Percentiles rank a stretch among this genome's conserved stretches.
These are phyloP conservation scores for Pseudevernia furfuracea DNA, from an alignment of 495 filamentous ascomycete genomes.

Conservation along the genomic window DNA sequence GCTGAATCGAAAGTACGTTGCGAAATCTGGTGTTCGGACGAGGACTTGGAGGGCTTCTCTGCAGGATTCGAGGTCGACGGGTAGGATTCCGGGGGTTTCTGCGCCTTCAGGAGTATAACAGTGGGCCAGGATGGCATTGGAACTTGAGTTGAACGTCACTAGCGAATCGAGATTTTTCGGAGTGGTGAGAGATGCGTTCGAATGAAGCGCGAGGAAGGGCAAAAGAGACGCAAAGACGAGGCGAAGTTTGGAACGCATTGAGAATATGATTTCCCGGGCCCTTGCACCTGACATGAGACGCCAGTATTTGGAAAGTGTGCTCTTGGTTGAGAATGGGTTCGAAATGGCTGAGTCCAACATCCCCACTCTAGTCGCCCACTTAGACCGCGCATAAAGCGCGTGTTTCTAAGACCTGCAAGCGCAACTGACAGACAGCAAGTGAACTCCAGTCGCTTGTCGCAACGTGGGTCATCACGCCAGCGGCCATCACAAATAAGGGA, in stretches of 20 bases:
- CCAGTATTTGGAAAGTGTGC: neutral
- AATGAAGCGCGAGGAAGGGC: neutral
- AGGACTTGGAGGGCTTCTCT: neutral
- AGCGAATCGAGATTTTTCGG: neutral
- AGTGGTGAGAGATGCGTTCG: neutral
- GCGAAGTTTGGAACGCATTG: neutral
- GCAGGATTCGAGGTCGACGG: neutral
- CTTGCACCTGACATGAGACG: neutral
- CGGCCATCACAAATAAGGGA: neutral
- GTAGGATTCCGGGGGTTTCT: neutral
- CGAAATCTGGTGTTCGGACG: neutral
- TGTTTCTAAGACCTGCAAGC: neutral
- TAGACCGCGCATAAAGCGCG: neutral
- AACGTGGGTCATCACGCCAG: neutral
- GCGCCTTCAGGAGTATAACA: neutral
- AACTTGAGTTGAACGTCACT: neutral
- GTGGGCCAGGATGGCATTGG: neutral
- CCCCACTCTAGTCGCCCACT: neutral
- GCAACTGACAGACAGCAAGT: neutral
- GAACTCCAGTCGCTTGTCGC: neutral
- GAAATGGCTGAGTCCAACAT: neutral
- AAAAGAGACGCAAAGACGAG: neutral
- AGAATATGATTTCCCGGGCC: too few relatives aligned
- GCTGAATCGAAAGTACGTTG: neutral
- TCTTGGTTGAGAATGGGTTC: neutral